Evolutionary conservation across 257 asterid genomes (phyloP).

Genomic region (Pogostemon cablin): DNA sequence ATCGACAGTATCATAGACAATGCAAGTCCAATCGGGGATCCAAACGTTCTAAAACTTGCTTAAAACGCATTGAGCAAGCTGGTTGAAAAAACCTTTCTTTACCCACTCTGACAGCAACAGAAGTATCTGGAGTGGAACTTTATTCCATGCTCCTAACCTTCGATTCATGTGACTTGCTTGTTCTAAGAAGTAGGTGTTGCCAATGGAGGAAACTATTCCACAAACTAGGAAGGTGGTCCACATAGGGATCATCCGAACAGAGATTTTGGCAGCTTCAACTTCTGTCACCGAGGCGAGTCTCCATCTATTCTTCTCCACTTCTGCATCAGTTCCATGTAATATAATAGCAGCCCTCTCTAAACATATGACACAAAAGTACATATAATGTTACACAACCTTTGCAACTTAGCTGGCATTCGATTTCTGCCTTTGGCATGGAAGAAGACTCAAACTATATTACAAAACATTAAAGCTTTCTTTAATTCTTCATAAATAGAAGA

Average conservation of each 20-base stretch:
- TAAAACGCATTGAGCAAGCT: not conserved
- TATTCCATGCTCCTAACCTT: constrained; percentile 46
- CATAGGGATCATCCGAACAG: constrained; percentile 51
- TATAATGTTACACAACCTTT: no score
- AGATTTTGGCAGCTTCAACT: constrained; percentile 56
- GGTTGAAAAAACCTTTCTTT: not conserved
- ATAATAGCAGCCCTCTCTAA: constrained; percentile 61
- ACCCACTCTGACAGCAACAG: constrained; percentile 33
- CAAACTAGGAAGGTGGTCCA: constrained; percentile 52
- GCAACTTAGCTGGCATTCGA: no score
- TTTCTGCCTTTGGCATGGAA: not conserved
- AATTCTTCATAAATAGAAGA: constrained; percentile 1
- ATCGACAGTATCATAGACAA: constrained; percentile 43
- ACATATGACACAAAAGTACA: constrained; percentile 34
- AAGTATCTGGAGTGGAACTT: constrained; percentile 46
- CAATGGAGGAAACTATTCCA: constrained; percentile 50
- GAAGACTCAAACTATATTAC: not conserved
- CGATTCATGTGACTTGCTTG: constrained; percentile 59
- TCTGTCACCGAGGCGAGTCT: constrained; percentile 43
- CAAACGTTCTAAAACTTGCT: not conserved
- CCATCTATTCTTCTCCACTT: constrained; percentile 35
- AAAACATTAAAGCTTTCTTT: not conserved
- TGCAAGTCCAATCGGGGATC: constrained; percentile 45
- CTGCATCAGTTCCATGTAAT: constrained; percentile 14
- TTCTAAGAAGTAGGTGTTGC: constrained; percentile 63